Evolutionary conservation across 495 filamentous ascomycete species (phyloP), one percentile per base, ranked within the genome.

Genomic region (Podospora appendiculata): DNA sequence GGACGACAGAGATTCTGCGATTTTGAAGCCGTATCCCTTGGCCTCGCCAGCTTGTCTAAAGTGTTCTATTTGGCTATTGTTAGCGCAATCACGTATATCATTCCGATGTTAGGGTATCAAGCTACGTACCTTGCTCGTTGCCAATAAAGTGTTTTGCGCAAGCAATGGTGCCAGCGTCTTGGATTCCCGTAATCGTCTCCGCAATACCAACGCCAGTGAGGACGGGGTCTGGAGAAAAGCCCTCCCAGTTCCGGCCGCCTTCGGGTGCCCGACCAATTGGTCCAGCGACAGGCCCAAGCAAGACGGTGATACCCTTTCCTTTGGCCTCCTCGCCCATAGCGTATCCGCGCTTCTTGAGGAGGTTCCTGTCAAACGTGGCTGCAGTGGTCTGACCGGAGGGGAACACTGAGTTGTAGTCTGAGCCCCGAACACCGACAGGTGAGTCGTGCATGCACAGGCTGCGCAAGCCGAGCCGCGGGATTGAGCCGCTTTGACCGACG

Each of bases 221-320:
- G 32, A 84, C 85, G 0, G 88, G 88, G 57, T 92, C 88, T 9
- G 85, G 82, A 4, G 85, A 81, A 65, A 80, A 82, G 9, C 87
- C 82, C 69, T 89, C 88, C 93, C 93, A 96, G 68, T 92, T 93
- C 32, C 93, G 81, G n/a, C 93, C 93, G 34, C 82, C 87, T 50
- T 81, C 83, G 2, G 90, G 84, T 19, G 73, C 64, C 44, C 87
- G 81, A 18, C 89, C 89, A 35, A 94, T 69, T 1, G 93, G 90
- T 1, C 93, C 93, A 39, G 90, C 88, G 13, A 93, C 92, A 7
- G 93, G 93, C 1, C 92, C 93, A 17, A 98, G 73, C 58, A 89
- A 79, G 19, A 95, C 80, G 56, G 94, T 89, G 50, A 94, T 78
- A 49, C 89, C 90, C 67, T 95, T 95, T 36, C 76, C 86, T 49